phyloP scores from a whole-genome alignment of 2,329 filamentous ascomycete genomes.

The Arthrobotrys conoides region DNA sequence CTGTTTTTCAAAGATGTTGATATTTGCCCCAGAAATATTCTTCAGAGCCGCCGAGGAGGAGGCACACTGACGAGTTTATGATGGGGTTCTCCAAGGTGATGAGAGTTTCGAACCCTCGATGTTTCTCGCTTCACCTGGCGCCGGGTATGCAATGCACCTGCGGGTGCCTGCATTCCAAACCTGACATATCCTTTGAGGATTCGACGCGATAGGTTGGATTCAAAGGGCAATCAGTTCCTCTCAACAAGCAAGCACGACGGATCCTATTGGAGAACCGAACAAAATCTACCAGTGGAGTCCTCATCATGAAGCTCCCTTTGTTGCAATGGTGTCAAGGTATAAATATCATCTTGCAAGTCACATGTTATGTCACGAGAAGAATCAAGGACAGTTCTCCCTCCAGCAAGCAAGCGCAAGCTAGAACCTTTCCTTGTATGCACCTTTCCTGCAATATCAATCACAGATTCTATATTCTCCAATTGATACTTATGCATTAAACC shows the following conservation, averaged over 20 bases:
- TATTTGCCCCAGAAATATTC: background rate
- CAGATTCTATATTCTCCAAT: conserved; percentile 12
- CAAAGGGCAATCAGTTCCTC: background rate
- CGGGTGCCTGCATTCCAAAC: conserved; percentile 58
- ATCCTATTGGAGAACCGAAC: background rate
- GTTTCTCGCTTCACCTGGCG: conserved; percentile 61
- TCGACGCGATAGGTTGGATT: conserved; percentile 27
- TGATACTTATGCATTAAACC: conserved; percentile 31
- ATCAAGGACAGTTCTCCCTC: background rate
- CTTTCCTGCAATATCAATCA: conserved; percentile 33
- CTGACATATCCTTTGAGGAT: conserved; percentile 19
- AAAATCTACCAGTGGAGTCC: background rate
- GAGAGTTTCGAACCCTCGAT: conserved; percentile 48
- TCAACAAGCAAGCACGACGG: background rate
- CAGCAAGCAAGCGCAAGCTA: conserved; percentile 6
- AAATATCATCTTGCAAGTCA: conserved; percentile 53
- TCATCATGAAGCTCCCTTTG: background rate
- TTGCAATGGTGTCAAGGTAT: conserved; percentile 28
- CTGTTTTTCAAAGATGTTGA: background rate
- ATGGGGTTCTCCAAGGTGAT: conserved; percentile 19
- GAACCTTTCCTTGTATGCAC: conserved; percentile 7
- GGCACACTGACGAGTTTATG: background rate
- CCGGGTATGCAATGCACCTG: conserved; percentile 61
- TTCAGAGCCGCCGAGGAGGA: conserved; percentile 30
- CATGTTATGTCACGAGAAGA: conserved; percentile 48